These are phyloP conservation scores for Syzygium aqueum DNA, from an alignment of 345 rosid species.

Conservation along the genomic window DNA sequence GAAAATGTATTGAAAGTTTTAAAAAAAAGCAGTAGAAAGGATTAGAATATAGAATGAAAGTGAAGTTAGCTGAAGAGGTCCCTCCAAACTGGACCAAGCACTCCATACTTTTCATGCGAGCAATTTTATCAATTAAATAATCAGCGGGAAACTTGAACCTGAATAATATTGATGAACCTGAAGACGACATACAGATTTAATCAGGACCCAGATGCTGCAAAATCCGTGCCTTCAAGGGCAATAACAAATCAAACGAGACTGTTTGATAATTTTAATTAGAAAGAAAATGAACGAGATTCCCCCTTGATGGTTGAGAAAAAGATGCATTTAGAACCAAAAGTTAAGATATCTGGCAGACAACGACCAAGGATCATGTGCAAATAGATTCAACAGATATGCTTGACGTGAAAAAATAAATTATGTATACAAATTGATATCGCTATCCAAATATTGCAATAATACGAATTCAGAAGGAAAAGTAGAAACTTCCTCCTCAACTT, in stretches of 20 bases:
- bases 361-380: not conserved
- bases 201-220: not conserved
- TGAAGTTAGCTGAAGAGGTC: not conserved
- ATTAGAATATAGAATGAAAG: not conserved
- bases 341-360: not conserved
- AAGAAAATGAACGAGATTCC: not conserved
- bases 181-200: not conserved
- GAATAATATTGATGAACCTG: not conserved
- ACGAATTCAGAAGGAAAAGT: too few relatives aligned
- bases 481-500: too few relatives aligned
- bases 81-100: too few relatives aligned
- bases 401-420: too few relatives aligned
- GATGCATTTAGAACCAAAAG: not conserved
- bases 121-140: not conserved
- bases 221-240: not conserved
- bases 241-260: not conserved
- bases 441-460: not conserved
- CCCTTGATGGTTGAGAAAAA: not conserved
- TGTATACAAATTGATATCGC: too few relatives aligned
- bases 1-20: not conserved
- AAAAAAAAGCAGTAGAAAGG: not conserved
- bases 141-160: not conserved
- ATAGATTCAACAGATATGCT: too few relatives aligned
- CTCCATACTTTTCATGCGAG: not conserved
- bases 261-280: not conserved